phyloP scores from a whole-genome alignment of 331 rosid species.

The Erythrophleum ivorense region DNA sequence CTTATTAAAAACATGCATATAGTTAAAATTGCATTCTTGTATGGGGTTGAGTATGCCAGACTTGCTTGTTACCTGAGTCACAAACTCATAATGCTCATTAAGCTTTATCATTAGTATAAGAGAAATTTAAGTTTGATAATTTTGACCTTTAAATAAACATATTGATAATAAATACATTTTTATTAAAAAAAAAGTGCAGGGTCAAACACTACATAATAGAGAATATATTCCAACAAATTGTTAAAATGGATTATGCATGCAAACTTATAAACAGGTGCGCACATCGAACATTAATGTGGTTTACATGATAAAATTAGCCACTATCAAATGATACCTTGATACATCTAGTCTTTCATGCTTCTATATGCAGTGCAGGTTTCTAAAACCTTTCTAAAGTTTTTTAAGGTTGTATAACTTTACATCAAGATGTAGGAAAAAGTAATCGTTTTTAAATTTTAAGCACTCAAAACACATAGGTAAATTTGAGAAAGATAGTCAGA shows the following conservation, averaged over 20 bases:
- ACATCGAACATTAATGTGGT: not conserved
- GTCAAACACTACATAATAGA: conserved; percentile 1
- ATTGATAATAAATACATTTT: conserved; percentile 13
- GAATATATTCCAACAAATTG: conserved; percentile 3
- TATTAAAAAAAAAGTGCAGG: conserved; percentile 15
- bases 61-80: not conserved
- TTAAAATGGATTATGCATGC: not conserved
- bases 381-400: not conserved
- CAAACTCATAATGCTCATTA: not conserved
- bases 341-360: conserved; percentile 12
- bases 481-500: not conserved
- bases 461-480: too few species aligned
- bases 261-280: not conserved
- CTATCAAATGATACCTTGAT: not conserved
- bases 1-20: too few species aligned
- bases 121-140: not conserved
- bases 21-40: not conserved
- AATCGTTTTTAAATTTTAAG: conserved; percentile 21
- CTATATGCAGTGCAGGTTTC: not conserved
- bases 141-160: not conserved
- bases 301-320: not conserved
- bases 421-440: conserved; percentile 2
- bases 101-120: not conserved
- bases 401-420: not conserved
- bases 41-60: not conserved